Evolutionary conservation across 345 rosid genomes (phyloP).

Genomic region (Camelina laxa): DNA sequence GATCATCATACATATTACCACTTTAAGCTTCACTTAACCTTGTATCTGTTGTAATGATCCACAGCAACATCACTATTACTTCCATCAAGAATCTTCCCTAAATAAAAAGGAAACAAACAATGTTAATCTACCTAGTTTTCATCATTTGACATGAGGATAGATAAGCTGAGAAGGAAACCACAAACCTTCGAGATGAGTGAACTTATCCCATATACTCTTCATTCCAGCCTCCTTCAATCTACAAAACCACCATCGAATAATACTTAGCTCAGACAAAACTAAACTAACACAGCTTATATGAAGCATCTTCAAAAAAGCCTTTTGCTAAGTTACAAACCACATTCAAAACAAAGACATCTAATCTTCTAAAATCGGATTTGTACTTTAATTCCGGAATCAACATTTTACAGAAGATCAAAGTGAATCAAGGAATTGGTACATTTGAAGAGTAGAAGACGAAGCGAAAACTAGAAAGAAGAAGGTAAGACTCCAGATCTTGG

Average conservation of each 20-base stretch:
- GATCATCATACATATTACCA: not conserved
- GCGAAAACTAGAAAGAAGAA: not conserved
- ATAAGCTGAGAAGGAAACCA: conserved; percentile 6
- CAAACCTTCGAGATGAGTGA: conserved; percentile 67
- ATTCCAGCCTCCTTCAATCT: conserved; percentile 88
- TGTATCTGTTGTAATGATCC: conserved; percentile 77
- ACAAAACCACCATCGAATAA: conserved; percentile 21
- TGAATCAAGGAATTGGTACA: not conserved
- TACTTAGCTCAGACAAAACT: not conserved
- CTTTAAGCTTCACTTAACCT: conserved; percentile 50
- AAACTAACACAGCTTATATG: not conserved
- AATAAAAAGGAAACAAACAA: conserved; percentile 18
- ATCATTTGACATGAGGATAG: not conserved
- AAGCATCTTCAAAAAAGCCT: too few relatives aligned
- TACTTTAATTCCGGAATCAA: not conserved
- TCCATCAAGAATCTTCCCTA: conserved; percentile 76
- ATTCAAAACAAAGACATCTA: too few relatives aligned
- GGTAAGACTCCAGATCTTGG: conserved; percentile 8
- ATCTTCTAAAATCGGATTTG: not conserved
- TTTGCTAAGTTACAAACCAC: too few relatives aligned
- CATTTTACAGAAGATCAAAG: conserved; percentile 10
- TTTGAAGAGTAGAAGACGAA: not conserved
- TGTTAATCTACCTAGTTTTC: not conserved
- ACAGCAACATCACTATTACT: conserved; percentile 76
- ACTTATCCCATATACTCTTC: conserved; percentile 93